Base-by-base conservation (phyloP, 208 protist species). In the Leishmania amazonensis region DNA sequence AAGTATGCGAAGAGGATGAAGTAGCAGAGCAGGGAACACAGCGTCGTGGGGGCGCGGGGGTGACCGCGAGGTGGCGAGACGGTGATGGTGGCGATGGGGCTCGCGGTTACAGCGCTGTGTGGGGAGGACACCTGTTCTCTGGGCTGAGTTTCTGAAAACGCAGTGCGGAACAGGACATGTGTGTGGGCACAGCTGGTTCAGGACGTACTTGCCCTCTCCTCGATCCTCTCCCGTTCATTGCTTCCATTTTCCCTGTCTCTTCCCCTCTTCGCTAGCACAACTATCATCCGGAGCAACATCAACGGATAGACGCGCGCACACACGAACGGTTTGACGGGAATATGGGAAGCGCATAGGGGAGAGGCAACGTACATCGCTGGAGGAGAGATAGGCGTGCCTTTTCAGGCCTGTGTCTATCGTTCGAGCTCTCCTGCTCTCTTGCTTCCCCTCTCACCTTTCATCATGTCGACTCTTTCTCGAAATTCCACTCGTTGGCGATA, bases 1-100 rank as follows among this genome's bases (percentile, higher is more conserved):
- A 87, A 85, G 62, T 95, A 91, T 60, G 75, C 77, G 47, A 89
- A 90, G 75, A 57, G 51, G 9, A 21, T 38, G 1, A 80, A 76
- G 78, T 84, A 79, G 67, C 6, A n/a, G 70, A 17, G n/a, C 40
- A 45, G 40, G 38, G 40, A 15, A 53, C n/a, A 38, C 11, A 35
- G 24, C 11, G 21, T 31, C 11, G 70, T 47, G 38, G 38, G 65
- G 31, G 31, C 3, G 38, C 13, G 40, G 65, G 42, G 70, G 70
- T 19, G 70, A 45, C 42, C 45, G 28, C 17, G 67, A 49, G 24
- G 24, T 1, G 67, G 42, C 31, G 15, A n/a, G 21, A 73, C 17
- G 8, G 19, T 31, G 70, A 40, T 54, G 70, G 70, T 17, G 45
- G 70, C 51, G 70, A 19, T 35, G 40, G 47, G 13, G 21, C 24